Base-by-base conservation (phyloP, 306 rosid species). In the Citrullus colocynthis region DNA sequence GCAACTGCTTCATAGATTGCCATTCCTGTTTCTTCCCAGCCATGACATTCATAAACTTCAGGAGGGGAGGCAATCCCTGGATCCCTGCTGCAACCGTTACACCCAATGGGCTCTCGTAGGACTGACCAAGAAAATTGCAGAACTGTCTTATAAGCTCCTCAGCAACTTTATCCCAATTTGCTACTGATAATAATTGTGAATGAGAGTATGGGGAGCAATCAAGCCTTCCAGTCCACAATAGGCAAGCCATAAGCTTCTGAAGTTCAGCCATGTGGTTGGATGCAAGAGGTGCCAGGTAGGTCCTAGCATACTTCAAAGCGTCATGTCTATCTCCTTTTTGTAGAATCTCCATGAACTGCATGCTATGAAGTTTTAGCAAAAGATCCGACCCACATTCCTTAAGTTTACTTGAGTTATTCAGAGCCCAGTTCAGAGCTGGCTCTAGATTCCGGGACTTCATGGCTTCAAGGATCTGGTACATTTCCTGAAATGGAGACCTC, bases 11-110 rank as follows among this genome's bases (percentile, higher is more conserved):
- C 92, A 86, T 84, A 4, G 92, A 62, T 75, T 86, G 97, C 97
- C 99, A 95, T 82, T 95, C 98, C 78, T 86, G 93, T 87, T 85
- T 95, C 90, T 84, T 95, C 80, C 96, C 96, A 51, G 86, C 88
- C 97, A 95, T 86, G 48, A 95, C 96, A 73, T 78, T 88, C 97
- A 90, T 84, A 74, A 89, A 89, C 85, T 95, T 95, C 52, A 95
- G 82, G 75, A 90, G 90, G 10, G 84, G 88, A 12, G 99, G 97
- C 86, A 92, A 85, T 59, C 84, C 90, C 86, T 87, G 97, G 24
- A 78, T 69, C 51, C 97, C 99, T 30, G 99, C 96, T 65, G 88
- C 92, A n/a, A 92, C 77, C 1, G 96, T 88, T 80, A 89, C 89
- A 14, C 89, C 84, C 88, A 95, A 89, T 9, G 97, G 97, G 81